A percentile compares a stretch with the other conserved stretches of the same genome.
These are phyloP conservation scores for Dioscorea cayenensis DNA, from an alignment of 116 monocot species.

Conservation along the genomic window DNA sequence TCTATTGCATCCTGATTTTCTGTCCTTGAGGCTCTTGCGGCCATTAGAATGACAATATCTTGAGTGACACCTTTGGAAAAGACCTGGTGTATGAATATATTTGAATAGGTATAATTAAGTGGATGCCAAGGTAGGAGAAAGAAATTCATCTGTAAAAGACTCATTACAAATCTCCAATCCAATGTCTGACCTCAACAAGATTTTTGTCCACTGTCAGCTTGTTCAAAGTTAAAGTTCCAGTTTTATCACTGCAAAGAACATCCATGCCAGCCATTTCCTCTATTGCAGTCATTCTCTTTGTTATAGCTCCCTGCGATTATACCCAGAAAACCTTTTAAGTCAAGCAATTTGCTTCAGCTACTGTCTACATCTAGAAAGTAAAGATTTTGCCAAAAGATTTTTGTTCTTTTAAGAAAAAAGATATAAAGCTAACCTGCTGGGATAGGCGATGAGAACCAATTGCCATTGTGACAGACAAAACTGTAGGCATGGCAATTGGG, in stretches of 20 bases:
- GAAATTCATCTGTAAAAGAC: not conserved
- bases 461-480: conserved; percentile 81
- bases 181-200: conserved; percentile 53
- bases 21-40: conserved; percentile 86
- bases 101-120: not conserved
- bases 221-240: conserved; percentile 85
- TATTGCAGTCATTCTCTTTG: conserved; percentile 95
- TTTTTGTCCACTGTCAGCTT: conserved; percentile 84
- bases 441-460: conserved; percentile 74
- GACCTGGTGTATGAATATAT: conserved; percentile 31
- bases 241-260: conserved; percentile 97
- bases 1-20: conserved; percentile 99
- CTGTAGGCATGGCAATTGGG: conserved; percentile 87
- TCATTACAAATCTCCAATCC: not conserved
- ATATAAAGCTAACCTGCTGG: conserved; percentile 45
- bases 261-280: conserved; percentile 99
- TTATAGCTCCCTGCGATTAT: conserved; percentile 70
- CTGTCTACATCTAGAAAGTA: not conserved
- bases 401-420: not conserved
- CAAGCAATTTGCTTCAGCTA: not conserved
- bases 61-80: conserved; percentile 75
- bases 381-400: not conserved
- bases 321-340: not conserved
- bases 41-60: conserved; percentile 88
- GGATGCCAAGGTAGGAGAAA: not conserved